Evolutionary conservation across 2,329 filamentous ascomycete species (phyloP), one percentile per base, ranked within the genome.

Genomic region (Apiospora pterosperma): DNA sequence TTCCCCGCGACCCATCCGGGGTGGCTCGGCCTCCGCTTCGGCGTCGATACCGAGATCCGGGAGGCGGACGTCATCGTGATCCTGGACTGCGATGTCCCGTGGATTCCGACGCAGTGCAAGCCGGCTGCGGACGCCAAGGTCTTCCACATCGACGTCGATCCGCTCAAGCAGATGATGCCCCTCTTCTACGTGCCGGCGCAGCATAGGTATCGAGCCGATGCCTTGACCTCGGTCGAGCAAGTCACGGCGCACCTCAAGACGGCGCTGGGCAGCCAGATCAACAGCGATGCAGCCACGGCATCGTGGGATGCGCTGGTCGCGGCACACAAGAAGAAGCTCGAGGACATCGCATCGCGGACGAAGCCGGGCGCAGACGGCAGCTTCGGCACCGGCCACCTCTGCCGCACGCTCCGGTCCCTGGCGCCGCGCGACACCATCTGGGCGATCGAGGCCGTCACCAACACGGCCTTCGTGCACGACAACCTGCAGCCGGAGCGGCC

Each of bases 81-180:
- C 2, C 74, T 97, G 28, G 91, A 97, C 76, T 96, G 93, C 68
- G 94, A 97, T 73, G 93, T 97, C 0, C 94, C 94, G 0, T 97
- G 93, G 93, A 93, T 97, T 63, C 89, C 90, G n/a, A 96, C 92
- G 0, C 87, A 88, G 19, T 88, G 85, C 76, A 81, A 81, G 68
- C 88, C 88, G 0, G 76, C 76, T 1, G 75, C 79, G 2, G 80
- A 82, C 19, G 84, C 84, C 23, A 81, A 80, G 67, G 78, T 90
- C 63, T 89, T 86, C 76, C 88, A 90, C 70, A 82, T 90, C 52
- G 88, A 90, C 69, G 81, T 88, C 59, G 88, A 90, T 68, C 87
- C 88, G 1, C 77, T 90, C 28, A 90, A 90, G 78, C 87, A 90
- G 75, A 84, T 89, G 75, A 93, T 93, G 82, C 90, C 90, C 0